Evolutionary conservation across 129 eudicot genomes (phyloP), one percentile per base, ranked within the genome.

Genomic region (Centaurea solstitialis): DNA sequence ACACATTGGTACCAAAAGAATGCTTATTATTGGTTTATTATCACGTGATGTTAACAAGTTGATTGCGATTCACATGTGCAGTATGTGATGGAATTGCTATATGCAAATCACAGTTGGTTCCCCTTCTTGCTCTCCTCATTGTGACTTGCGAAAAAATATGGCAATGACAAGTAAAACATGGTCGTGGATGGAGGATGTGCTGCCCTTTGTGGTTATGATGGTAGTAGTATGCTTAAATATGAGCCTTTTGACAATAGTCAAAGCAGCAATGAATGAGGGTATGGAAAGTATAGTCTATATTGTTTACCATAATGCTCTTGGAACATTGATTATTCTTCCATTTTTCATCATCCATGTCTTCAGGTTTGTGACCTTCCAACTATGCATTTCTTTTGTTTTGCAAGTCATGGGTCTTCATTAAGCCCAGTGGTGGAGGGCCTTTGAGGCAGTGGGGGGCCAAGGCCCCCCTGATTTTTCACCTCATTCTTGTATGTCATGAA

Each of bases 291-390:
- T 75, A 4, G 79, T 76, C 38, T 85, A 64, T 37, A 41, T 85
- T 30, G 79, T 84, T 76, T 87, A 81, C 72, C 80, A 78, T 50
- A 18, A 78, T 17, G 77, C 82, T 18, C 82, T 87, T 35, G 91
- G 79, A 40, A 74, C 86, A 50, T 20, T 81, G 18, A 21, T 87
- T 43, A 88, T 87, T 72, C 80, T 87, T 59, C 91, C 88, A n/a
- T 78, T 80, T 38, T 78, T 81, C 84, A 75, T 87, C 65, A 17
- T 72, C 24, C 79, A 59, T n/a, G 40, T 38, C 74, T 12, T 72
- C 68, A 83, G 85, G 87, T 87, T 30, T 65, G 57, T 69, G 3
- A 64, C 21, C 57, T 23, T 74, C 24, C 41, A 24, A 53, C 41
- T 50, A n/a, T 26, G 22, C 37, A 28, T 65, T 39, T 22, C 22